These are phyloP conservation scores for Podospora comata DNA, from an alignment of 495 filamentous ascomycete species.

Conservation along the genomic window DNA sequence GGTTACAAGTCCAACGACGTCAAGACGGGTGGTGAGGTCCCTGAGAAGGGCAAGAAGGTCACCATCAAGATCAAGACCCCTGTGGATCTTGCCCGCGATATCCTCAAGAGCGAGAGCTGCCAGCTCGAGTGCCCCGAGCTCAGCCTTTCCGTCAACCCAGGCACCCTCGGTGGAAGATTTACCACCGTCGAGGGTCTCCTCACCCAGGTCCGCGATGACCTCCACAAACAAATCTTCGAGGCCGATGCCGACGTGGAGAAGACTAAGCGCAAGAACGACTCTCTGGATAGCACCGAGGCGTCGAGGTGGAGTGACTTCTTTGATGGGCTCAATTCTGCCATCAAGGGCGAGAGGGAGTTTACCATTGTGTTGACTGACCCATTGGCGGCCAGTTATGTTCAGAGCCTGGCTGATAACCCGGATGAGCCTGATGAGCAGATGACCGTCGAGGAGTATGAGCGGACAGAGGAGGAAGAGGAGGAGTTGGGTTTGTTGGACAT, in stretches of 20 bases:
- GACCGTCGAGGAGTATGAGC: constrained; percentile 75
- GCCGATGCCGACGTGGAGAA: constrained; percentile 44
- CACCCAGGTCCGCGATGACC: constrained; percentile 87
- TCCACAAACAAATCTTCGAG: constrained; percentile 82
- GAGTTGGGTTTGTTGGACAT: constrained; percentile 87
- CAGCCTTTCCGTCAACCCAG: constrained; percentile 76
- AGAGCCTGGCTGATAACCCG: constrained; percentile 69
- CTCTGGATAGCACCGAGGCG: constrained; percentile 59
- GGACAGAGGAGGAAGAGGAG: constrained; percentile 88
- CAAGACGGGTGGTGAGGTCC: constrained; percentile 91
- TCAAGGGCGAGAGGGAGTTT: constrained; percentile 77
- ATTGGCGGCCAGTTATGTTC: constrained; percentile 86
- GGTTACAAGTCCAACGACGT: constrained; percentile 95
- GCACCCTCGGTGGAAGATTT: constrained; percentile 93
- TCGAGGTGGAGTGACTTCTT: constrained; percentile 81
- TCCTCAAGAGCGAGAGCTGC: constrained; percentile 94
- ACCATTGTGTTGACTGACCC: constrained; percentile 85
- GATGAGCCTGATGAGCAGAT: constrained; percentile 76
- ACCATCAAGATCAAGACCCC: constrained; percentile 67
- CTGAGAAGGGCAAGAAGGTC: constrained; percentile 80
- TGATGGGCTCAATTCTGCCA: constrained; percentile 65
- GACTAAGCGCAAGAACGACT: constrained; percentile 58
- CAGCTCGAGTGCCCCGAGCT: constrained; percentile 80
- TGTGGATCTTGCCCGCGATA: constrained; percentile 85
- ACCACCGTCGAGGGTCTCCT: constrained; percentile 94